These are phyloP conservation scores for Claviceps pazoutovae DNA, from an alignment of 2,329 filamentous ascomycete species.

Conservation along the genomic window DNA sequence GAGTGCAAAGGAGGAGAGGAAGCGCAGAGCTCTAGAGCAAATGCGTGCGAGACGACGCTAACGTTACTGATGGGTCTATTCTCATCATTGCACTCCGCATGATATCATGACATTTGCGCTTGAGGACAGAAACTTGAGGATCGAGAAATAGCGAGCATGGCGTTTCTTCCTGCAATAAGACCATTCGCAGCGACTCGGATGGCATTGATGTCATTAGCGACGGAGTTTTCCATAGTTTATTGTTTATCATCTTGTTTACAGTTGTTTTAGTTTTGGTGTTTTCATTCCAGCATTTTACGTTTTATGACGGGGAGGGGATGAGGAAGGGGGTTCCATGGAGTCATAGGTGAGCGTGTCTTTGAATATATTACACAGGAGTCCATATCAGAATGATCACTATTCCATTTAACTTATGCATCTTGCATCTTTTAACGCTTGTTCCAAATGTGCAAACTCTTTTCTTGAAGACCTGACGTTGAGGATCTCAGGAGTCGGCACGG, in stretches of 20 bases:
- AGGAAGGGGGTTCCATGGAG: no score
- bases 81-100: not conserved
- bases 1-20: constrained; percentile 46
- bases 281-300: not conserved
- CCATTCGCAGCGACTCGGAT: not conserved
- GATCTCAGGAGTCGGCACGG: no score
- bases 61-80: not conserved
- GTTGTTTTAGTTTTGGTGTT: not conserved
- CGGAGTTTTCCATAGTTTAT: constrained; percentile 17
- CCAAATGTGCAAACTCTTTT: no score
- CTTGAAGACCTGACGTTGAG: no score
- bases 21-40: constrained; percentile 26
- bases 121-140: not conserved
- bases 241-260: not conserved
- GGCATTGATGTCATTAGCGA: constrained; percentile 21
- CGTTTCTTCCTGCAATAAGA: not conserved
- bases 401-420: not conserved
- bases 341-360: not conserved
- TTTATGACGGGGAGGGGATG: not conserved
- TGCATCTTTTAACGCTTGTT: no score
- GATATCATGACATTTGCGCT: not conserved
- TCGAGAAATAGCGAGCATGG: not conserved
- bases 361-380: not conserved
- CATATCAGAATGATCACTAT: not conserved
- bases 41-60: constrained; percentile 18